Conservation (phyloP, 148 eudicot species). For the Vaccinium macrocarpon region DNA sequence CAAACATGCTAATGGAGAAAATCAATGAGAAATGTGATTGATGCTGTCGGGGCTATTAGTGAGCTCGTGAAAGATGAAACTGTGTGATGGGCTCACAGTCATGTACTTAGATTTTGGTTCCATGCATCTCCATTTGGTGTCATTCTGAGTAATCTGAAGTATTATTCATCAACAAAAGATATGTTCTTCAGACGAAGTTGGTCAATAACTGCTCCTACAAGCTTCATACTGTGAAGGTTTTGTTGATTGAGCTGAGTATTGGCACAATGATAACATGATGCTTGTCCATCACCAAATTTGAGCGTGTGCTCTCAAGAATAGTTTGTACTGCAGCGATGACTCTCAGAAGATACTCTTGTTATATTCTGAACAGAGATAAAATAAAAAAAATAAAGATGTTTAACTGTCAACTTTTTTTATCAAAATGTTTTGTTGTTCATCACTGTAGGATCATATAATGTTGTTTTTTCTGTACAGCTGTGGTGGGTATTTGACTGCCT, state of each 20-base stretch:
- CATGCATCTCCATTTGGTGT: not conserved
- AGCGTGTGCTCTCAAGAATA: not conserved
- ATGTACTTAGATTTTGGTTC: not conserved
- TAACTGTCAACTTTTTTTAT: not conserved
- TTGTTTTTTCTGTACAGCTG: not conserved
- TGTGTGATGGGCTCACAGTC: not conserved
- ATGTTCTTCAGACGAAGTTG: not conserved
- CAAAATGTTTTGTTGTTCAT: not conserved
- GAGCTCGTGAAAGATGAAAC: slow-evolving; percentile 7
- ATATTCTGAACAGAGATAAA: not conserved
- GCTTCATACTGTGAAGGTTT: not conserved
- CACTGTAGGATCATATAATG: not conserved
- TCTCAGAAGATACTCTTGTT: not conserved
- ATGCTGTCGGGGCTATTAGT: not conserved
- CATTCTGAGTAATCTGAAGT: not conserved
- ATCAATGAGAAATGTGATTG: not conserved
- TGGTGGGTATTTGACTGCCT: slow-evolving; percentile 2
- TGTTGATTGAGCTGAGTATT: not conserved
- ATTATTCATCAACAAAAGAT: not conserved
- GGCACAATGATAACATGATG: not conserved
- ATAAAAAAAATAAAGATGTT: not conserved
- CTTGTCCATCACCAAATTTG: not conserved
- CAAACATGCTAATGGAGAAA: not conserved
- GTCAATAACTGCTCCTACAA: not conserved
- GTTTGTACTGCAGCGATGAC: not conserved